Evolutionary conservation across 441 rosid species (phyloP).

Genomic region (Melastoma candidum): DNA sequence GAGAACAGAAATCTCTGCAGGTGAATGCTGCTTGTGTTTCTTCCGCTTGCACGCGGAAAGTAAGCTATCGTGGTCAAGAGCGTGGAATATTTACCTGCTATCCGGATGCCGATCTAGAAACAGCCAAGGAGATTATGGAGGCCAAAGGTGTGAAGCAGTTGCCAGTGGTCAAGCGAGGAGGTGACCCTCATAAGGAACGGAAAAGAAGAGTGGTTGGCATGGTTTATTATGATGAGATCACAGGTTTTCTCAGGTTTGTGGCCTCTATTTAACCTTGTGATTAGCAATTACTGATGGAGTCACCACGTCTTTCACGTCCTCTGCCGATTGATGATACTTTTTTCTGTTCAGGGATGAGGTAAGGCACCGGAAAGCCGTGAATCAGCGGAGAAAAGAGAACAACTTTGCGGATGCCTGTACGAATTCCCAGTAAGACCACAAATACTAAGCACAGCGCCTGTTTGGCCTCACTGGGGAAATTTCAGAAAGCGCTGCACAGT

Average conservation of each 20-base stretch:
- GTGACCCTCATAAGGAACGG: constrained; percentile 49
- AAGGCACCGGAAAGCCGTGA: constrained; percentile 40
- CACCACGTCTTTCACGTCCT: background rate
- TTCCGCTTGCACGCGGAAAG: constrained; percentile 63
- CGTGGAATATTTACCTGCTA: constrained; percentile 85
- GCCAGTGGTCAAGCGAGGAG: constrained; percentile 66
- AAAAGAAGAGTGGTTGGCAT: constrained; percentile 56
- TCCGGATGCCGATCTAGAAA: constrained; percentile 62
- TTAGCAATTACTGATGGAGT: background rate
- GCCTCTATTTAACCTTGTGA: background rate
- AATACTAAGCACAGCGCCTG: constrained; percentile 3
- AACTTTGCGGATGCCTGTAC: constrained; percentile 24
- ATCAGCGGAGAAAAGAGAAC: constrained; percentile 40
- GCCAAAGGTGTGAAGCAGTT: constrained; percentile 91
- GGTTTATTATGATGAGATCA: constrained; percentile 68
- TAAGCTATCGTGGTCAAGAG: constrained; percentile 62
- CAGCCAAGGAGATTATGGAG: constrained; percentile 89
- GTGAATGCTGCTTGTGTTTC: constrained; percentile 51
- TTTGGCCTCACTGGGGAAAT: background rate
- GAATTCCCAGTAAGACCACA: constrained; percentile 30
- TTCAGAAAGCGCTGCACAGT: too few species aligned
- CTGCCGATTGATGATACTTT: too few species aligned
- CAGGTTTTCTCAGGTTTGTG: constrained; percentile 60
- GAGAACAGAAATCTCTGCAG: constrained; percentile 25
- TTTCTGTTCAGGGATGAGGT: constrained; percentile 56